A percentile compares a stretch with the other conserved stretches of the same genome.
Conservation (phyloP, 306 rosid species). For the Morella rubra region DNA sequence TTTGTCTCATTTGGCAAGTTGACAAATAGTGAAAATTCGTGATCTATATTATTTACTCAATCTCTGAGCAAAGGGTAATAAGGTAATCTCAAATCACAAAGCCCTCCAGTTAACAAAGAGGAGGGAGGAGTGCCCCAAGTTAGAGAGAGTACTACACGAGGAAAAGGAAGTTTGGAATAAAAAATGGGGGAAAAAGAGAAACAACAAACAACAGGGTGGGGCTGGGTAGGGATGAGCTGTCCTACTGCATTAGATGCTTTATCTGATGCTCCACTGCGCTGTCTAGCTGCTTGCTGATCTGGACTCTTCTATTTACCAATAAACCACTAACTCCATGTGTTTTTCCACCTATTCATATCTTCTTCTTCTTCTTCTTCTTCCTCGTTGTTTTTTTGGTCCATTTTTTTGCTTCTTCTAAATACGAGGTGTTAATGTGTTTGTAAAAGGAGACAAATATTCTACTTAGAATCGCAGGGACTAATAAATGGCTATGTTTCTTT, state of each 20-base stretch:
- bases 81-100: not conserved
- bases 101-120: constrained; percentile 9
- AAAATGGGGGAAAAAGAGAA: not conserved
- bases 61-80: constrained; percentile 3
- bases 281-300: constrained; percentile 34
- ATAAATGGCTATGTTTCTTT: too few species aligned
- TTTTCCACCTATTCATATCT: not conserved
- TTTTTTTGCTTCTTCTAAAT: too few species aligned
- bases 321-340: constrained; percentile 6
- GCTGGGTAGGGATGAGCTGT: constrained; percentile 66
- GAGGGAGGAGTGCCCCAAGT: constrained; percentile 20
- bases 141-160: not conserved
- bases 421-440: too few species aligned
- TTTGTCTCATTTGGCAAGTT: not conserved
- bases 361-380: too few species aligned
- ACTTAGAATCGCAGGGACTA: too few species aligned
- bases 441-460: too few species aligned
- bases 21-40: not conserved
- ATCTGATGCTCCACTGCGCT: constrained; percentile 42
- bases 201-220: constrained; percentile 29
- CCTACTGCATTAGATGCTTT: constrained; percentile 55
- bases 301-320: constrained; percentile 24
- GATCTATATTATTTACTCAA: not conserved
- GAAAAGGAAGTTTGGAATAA: not conserved
- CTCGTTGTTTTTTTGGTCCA: too few species aligned